phyloP scores from a whole-genome alignment of 805 yeast genomes.

The Schizosaccharomyces cryophilus region DNA sequence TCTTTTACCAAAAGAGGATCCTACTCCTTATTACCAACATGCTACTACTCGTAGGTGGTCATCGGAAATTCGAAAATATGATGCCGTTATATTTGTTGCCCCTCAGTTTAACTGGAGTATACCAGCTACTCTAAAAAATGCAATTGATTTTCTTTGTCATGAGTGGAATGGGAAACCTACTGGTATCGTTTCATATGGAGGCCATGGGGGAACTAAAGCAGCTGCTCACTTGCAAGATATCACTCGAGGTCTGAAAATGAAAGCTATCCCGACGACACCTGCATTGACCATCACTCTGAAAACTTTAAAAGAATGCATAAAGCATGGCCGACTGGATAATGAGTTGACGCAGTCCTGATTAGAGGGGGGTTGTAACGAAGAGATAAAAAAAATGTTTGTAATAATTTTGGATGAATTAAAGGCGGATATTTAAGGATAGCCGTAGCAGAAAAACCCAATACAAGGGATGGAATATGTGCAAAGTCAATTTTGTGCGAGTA shows the following conservation, averaged over 20 bases:
- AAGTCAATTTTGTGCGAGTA: too few relatives aligned
- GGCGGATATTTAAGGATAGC: too few relatives aligned
- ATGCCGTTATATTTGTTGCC: conserved; percentile 16
- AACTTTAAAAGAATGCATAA: too few relatives aligned
- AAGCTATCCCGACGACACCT: background rate
- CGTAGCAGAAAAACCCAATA: too few relatives aligned
- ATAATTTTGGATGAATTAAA: too few relatives aligned
- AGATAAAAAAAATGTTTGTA: too few relatives aligned
- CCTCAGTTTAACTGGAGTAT: conserved; percentile 19
- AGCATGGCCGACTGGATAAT: too few relatives aligned
- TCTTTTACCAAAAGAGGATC: background rate
- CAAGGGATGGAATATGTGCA: too few relatives aligned
- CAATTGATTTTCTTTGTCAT: conserved; percentile 15
- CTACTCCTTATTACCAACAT: conserved; percentile 9
- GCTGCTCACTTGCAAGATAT: conserved; percentile 7
- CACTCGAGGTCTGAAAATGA: background rate
- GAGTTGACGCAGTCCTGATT: too few relatives aligned
- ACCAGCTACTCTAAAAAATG: conserved; percentile 18
- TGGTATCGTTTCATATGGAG: conserved; percentile 15
- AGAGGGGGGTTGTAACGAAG: too few relatives aligned
- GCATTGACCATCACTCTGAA: background rate
- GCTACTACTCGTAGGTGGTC: conserved; percentile 14
- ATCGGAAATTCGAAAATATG: conserved; percentile 9
- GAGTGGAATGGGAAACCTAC: conserved; percentile 18
- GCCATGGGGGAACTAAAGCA: conserved; percentile 14